Percentiles rank a stretch among this genome's conserved stretches.
Evolutionary conservation across 2,329 filamentous ascomycete genomes (phyloP).

Genomic region (Fusarium piperis): DNA sequence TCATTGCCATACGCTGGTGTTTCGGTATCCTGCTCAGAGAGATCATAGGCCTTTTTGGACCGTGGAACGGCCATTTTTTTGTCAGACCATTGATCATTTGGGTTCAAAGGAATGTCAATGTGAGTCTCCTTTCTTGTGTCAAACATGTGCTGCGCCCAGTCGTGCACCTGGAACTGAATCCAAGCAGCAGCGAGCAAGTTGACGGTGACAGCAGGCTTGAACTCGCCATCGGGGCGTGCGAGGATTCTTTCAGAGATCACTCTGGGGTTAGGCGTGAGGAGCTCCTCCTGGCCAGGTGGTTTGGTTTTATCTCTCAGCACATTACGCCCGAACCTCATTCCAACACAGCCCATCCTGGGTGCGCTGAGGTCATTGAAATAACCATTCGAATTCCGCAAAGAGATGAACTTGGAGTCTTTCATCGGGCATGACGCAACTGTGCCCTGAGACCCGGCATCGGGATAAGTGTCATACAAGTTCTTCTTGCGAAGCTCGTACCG

Average conservation of each 20-base stretch:
- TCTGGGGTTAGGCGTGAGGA: constrained; percentile 8
- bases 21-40: constrained; percentile 1
- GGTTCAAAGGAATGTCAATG: constrained; percentile 2
- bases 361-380: constrained; percentile 13
- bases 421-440: background rate
- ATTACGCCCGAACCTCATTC: constrained; percentile 26
- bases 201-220: constrained; percentile 22
- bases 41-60: background rate
- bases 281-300: constrained; percentile 1
- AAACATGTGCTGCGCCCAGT: constrained; percentile 14
- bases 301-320: constrained; percentile 6
- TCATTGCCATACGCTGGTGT: constrained; percentile 21
- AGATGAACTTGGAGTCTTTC: constrained; percentile 22
- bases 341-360: constrained; percentile 18
- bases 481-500: constrained; percentile 25
- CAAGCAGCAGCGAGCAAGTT: constrained; percentile 26
- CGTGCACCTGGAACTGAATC: constrained; percentile 27
- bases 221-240: constrained; percentile 13
- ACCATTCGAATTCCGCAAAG: constrained; percentile 5
- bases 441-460: constrained; percentile 3
- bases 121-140: background rate
- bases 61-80: constrained; percentile 8
- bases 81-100: constrained; percentile 7
- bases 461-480: constrained; percentile 23
- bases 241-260: constrained; percentile 16